Evolutionary conservation across 2,329 filamentous ascomycete genomes (phyloP).

Genomic region (Myrmaecium sp.): DNA sequence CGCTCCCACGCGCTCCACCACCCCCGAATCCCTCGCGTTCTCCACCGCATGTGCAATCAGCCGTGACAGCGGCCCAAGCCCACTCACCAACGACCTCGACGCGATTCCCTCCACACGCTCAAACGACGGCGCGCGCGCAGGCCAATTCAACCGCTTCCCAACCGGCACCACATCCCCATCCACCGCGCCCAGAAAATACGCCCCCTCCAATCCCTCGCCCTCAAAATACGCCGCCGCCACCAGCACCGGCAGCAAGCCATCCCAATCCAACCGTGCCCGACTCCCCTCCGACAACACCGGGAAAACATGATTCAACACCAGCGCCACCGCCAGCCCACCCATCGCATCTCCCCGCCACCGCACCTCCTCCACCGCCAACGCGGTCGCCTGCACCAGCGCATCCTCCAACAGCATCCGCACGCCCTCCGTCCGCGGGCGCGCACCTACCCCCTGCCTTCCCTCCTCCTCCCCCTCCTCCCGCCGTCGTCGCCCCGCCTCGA

Average conservation of each 20-base stretch:
- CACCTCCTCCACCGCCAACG: constrained; percentile 47
- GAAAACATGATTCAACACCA: constrained; percentile 64
- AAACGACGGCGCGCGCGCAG: constrained; percentile 42
- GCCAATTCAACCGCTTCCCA: constrained; percentile 45
- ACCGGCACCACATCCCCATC: constrained; percentile 47
- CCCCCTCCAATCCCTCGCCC: constrained; percentile 56
- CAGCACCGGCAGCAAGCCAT: constrained; percentile 50
- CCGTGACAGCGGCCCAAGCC: constrained; percentile 50
- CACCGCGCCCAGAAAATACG: constrained; percentile 55
- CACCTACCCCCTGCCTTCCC: too few species aligned
- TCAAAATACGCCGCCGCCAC: constrained; percentile 52
- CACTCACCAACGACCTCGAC: constrained; percentile 43
- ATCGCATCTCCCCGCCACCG: constrained; percentile 34
- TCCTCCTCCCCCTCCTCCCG: constrained; percentile 23
- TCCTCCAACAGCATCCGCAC: constrained; percentile 53
- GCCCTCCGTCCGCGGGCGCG: constrained; percentile 41
- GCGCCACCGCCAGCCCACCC: constrained; percentile 35
- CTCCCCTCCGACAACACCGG: constrained; percentile 48
- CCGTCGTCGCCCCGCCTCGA: constrained; percentile 38
- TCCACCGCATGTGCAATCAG: constrained; percentile 48
- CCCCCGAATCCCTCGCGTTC: constrained; percentile 33
- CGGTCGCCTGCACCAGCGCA: constrained; percentile 57
- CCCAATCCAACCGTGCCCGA: constrained; percentile 44
- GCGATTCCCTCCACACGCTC: constrained; percentile 40
- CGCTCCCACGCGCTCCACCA: constrained; percentile 39